Percentiles rank a stretch among this genome's conserved stretches.
Evolutionary conservation across 495 filamentous ascomycete genomes (phyloP).

Genomic region (Xylaria grammica): DNA sequence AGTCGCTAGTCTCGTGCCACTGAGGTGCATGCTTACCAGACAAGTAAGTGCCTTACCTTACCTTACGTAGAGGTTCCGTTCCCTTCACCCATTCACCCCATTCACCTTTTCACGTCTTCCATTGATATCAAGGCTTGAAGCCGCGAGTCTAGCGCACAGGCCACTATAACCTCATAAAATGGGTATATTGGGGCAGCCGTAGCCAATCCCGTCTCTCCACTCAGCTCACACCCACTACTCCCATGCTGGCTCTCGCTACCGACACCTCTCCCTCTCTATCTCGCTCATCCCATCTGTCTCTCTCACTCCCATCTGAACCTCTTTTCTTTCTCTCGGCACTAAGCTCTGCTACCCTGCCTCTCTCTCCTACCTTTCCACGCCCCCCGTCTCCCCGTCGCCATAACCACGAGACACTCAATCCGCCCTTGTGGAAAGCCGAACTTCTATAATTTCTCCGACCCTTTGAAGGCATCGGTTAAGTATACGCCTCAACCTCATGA

Average conservation of each 20-base stretch:
- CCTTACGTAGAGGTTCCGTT: no score
- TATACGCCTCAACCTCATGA: slow-evolving; percentile 4
- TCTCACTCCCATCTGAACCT: slow-evolving; percentile 14
- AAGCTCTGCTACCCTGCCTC: not conserved
- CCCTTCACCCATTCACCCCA: no score
- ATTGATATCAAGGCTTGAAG: slow-evolving; percentile 8
- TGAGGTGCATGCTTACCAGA: no score
- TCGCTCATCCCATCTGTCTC: slow-evolving; percentile 17
- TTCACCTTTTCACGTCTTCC: not conserved
- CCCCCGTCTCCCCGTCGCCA: not conserved
- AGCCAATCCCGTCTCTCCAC: slow-evolving; percentile 17
- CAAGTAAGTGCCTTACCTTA: no score
- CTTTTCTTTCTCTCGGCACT: slow-evolving; percentile 5
- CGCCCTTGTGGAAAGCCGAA: not conserved
- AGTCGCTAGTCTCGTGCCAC: no score
- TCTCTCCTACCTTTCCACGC: not conserved
- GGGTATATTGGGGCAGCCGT: not conserved
- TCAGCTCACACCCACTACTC: slow-evolving; percentile 22
- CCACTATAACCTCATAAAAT: slow-evolving; percentile 5
- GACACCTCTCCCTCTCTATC: slow-evolving; percentile 23
- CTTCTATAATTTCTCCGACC: slow-evolving; percentile 1
- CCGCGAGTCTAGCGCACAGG: slow-evolving; percentile 18
- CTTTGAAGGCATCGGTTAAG: not conserved
- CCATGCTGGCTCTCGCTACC: slow-evolving; percentile 22
- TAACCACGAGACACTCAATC: not conserved